These are phyloP conservation scores for Quercus wislizeni DNA, from an alignment of 306 rosid genomes.

Conservation along the genomic window DNA sequence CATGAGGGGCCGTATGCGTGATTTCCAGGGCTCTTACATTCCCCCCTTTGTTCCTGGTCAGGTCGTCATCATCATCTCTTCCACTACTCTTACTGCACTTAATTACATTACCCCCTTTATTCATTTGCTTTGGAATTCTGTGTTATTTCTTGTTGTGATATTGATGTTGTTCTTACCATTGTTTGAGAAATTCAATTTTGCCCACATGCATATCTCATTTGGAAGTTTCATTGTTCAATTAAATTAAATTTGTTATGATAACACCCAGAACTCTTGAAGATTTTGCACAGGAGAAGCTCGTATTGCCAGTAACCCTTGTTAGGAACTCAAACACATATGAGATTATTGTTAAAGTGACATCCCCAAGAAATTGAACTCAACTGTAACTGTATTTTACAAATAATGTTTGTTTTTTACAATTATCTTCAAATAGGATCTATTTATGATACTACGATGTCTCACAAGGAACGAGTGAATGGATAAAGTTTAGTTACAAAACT, in stretches of 20 bases:
- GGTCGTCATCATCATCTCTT: constrained; percentile 14
- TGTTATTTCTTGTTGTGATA: background rate
- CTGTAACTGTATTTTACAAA: background rate
- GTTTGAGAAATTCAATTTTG: background rate
- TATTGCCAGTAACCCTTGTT: too few relatives aligned
- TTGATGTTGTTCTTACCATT: background rate
- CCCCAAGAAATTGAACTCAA: background rate
- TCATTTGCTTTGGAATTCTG: background rate
- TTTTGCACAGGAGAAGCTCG: too few relatives aligned
- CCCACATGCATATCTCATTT: background rate
- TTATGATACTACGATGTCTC: too few relatives aligned
- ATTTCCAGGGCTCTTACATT: constrained; percentile 38
- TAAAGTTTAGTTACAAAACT: too few relatives aligned
- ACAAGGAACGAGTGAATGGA: too few relatives aligned
- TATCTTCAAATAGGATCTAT: too few relatives aligned
- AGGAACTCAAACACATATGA: too few relatives aligned
- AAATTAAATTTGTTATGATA: too few relatives aligned
- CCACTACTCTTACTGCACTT: background rate
- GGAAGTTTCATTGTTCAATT: background rate
- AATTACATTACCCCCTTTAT: background rate
- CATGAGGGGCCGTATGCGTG: constrained; percentile 59
- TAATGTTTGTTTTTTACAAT: background rate
- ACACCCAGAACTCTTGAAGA: too few relatives aligned
- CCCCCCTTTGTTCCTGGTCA: constrained; percentile 45
- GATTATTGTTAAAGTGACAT: background rate